These are phyloP conservation scores for Prunus mume DNA, from an alignment of 306 rosid species.

Conservation along the genomic window DNA sequence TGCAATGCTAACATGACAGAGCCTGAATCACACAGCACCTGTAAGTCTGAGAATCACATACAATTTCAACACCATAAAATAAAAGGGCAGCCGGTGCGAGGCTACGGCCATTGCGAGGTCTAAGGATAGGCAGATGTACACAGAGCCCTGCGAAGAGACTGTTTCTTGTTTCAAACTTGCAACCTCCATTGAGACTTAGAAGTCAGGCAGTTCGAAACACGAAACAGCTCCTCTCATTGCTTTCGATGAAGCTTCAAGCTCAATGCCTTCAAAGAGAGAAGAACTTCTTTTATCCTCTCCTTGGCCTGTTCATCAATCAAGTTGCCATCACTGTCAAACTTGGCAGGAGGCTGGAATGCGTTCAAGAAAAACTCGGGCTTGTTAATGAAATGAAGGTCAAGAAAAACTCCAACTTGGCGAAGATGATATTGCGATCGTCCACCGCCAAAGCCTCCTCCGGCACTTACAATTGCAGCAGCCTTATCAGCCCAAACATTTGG, in stretches of 20 bases:
- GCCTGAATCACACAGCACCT: background rate
- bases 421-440: constrained; percentile 77
- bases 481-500: constrained; percentile 87
- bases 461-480: constrained; percentile 81
- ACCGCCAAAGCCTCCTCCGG: constrained; percentile 76
- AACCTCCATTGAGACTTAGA: background rate
- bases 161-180: background rate
- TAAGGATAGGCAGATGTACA: background rate
- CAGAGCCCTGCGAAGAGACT: background rate
- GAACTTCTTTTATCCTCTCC: constrained; percentile 44
- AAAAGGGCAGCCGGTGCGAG: no score
- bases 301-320: constrained; percentile 52
- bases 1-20: background rate
- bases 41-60: background rate
- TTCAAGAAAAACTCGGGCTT: constrained; percentile 77
- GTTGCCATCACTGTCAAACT: constrained; percentile 66
- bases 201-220: background rate
- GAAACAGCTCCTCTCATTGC: background rate
- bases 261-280: constrained; percentile 52
- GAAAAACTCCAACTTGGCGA: constrained; percentile 76
- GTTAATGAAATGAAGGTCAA: constrained; percentile 90
- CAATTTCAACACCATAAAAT: background rate
- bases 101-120: background rate
- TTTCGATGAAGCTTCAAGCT: constrained; percentile 44
- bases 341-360: constrained; percentile 63